These are phyloP conservation scores for Pseudognaphalium luteoalbum DNA, from an alignment of 129 eudicot genomes.

Conservation along the genomic window DNA sequence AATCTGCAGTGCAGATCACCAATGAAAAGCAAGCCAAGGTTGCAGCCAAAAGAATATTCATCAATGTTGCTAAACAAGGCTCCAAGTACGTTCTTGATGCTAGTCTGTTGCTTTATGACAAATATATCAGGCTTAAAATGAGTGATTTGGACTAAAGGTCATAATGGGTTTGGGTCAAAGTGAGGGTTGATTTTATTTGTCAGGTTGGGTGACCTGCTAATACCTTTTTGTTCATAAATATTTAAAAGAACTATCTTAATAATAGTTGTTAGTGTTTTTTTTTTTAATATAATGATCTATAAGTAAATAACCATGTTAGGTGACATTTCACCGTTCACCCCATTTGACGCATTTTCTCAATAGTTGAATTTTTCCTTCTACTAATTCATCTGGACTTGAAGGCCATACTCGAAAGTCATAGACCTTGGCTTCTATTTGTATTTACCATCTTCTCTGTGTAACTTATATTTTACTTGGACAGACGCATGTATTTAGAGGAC, in stretches of 20 bases:
- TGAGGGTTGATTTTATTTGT: background rate
- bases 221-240: background rate
- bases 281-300: no score
- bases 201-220: background rate
- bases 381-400: background rate
- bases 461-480: constrained; percentile 23
- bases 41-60: constrained; percentile 79
- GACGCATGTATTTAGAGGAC: constrained; percentile 50
- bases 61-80: constrained; percentile 79
- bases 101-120: background rate
- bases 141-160: background rate
- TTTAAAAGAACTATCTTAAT: background rate
- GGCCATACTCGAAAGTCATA: background rate
- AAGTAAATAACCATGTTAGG: no score
- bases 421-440: background rate
- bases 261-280: background rate
- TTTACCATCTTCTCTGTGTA: background rate
- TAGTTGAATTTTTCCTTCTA: background rate
- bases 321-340: background rate
- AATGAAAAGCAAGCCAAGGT: constrained; percentile 75
- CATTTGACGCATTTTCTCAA: background rate
- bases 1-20: constrained; percentile 62
- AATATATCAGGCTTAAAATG: background rate
- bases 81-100: constrained; percentile 55
- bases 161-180: background rate